These are phyloP conservation scores for Ustilago nuda DNA, from an alignment of 1,284 basidiomycete genomes.

Conservation along the genomic window DNA sequence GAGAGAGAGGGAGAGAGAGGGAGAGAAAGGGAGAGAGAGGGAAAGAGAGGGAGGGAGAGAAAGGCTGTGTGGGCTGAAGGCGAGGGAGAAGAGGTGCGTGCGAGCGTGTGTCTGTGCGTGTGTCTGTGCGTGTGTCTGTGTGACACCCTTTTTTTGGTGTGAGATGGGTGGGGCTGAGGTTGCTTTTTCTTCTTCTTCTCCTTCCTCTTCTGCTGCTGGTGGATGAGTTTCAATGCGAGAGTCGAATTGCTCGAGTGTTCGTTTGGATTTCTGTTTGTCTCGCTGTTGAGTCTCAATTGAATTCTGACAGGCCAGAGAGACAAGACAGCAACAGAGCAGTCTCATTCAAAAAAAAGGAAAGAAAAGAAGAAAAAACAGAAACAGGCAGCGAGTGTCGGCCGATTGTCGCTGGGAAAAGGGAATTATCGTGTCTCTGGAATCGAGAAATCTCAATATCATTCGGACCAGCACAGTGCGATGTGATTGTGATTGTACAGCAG, in stretches of 20 bases:
- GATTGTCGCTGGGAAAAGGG: conserved; percentile 11
- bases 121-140: background rate
- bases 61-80: conserved; percentile 1
- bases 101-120: background rate
- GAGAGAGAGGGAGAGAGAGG: background rate
- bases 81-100: background rate
- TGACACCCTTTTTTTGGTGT: background rate
- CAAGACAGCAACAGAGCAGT: background rate
- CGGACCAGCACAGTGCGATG: background rate
- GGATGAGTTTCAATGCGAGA: background rate
- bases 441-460: background rate
- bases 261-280: background rate
- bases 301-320: background rate
- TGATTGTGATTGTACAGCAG: too few species aligned
- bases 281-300: background rate
- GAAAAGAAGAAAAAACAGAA: background rate
- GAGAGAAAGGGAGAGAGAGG: background rate
- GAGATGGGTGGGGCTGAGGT: background rate
- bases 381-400: conserved; percentile 3
- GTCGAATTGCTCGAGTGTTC: conserved; percentile 2
- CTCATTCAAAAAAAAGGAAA: background rate
- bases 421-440: background rate
- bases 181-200: background rate
- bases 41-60: too few species aligned
- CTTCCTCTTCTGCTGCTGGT: background rate